Evolutionary conservation across 2,329 filamentous ascomycete species (phyloP).

Genomic region (Beauveria sp.): DNA sequence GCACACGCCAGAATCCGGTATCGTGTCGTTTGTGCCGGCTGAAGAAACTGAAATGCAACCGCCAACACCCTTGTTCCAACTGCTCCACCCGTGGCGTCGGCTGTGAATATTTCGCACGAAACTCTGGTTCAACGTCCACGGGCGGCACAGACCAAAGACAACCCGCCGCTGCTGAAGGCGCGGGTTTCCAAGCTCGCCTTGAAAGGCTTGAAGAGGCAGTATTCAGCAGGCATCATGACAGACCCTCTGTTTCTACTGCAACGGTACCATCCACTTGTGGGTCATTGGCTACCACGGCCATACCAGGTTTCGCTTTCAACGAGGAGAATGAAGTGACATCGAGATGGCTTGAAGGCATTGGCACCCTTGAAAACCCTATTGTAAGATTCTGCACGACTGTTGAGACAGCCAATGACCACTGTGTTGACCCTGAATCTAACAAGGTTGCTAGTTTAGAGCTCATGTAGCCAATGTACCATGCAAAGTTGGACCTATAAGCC

Average conservation of each 20-base stretch:
- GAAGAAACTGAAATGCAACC: neutral
- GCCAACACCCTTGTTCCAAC: conserved; percentile 1
- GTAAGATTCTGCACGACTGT: neutral
- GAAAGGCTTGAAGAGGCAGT: neutral
- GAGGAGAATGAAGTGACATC: neutral
- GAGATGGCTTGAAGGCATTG: neutral
- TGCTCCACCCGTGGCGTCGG: neutral
- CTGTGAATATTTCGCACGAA: neutral
- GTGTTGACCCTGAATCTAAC: neutral
- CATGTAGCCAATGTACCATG: neutral
- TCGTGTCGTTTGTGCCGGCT: neutral
- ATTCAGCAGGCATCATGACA: neutral
- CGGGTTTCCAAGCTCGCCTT: neutral
- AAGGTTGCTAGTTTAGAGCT: neutral
- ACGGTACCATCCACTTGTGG: neutral
- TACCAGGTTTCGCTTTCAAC: neutral
- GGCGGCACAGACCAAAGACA: neutral
- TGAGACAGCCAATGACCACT: neutral
- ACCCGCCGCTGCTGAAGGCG: neutral
- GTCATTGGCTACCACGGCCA: neutral
- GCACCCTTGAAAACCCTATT: neutral
- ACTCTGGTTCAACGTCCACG: neutral
- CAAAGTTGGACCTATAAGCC: neutral
- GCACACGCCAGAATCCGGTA: neutral
- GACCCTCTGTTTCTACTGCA: neutral